Conservation (phyloP, 495 filamentous ascomycete genomes). For the Tuber calosporum region DNA sequence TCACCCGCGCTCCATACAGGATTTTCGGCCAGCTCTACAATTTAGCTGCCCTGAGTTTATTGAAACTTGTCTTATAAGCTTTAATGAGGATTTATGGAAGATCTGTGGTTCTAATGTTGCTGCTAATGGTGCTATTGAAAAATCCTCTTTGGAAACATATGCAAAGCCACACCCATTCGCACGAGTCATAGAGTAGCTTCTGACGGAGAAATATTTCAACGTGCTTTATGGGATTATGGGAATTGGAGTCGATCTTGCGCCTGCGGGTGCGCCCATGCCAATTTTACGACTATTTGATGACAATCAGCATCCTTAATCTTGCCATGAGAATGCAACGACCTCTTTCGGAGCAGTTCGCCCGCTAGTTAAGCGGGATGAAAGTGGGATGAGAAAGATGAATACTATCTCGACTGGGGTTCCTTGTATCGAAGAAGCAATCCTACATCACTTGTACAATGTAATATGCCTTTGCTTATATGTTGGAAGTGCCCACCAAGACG, state of each 20-base stretch:
- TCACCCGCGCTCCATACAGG: constrained; percentile 35
- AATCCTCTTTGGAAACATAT: constrained; percentile 66
- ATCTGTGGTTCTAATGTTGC: constrained; percentile 64
- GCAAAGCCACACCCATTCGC: constrained; percentile 82
- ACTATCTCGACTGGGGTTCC: constrained; percentile 47
- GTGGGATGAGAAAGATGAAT: constrained; percentile 41
- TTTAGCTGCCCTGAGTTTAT: constrained; percentile 74
- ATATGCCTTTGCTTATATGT: constrained; percentile 75
- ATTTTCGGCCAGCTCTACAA: constrained; percentile 49
- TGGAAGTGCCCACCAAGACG: constrained; percentile 64
- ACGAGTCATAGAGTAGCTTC: constrained; percentile 93
- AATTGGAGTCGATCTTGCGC: constrained; percentile 59
- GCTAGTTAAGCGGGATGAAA: constrained; percentile 53
- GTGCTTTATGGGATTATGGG: constrained; percentile 69
- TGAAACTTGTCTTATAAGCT: constrained; percentile 62
- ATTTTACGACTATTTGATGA: constrained; percentile 62
- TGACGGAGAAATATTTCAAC: constrained; percentile 79
- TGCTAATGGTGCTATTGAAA: constrained; percentile 65
- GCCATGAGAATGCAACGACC: constrained; percentile 79
- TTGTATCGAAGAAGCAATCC: constrained; percentile 84
- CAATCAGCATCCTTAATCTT: constrained; percentile 70
- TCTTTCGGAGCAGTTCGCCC: constrained; percentile 82
- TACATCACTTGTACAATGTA: constrained; percentile 68
- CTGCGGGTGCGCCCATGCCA: constrained; percentile 53
- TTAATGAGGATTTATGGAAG: constrained; percentile 87